phyloP scores from a whole-genome alignment of 768 basidiomycete species.

The Boletus barrowsii region DNA sequence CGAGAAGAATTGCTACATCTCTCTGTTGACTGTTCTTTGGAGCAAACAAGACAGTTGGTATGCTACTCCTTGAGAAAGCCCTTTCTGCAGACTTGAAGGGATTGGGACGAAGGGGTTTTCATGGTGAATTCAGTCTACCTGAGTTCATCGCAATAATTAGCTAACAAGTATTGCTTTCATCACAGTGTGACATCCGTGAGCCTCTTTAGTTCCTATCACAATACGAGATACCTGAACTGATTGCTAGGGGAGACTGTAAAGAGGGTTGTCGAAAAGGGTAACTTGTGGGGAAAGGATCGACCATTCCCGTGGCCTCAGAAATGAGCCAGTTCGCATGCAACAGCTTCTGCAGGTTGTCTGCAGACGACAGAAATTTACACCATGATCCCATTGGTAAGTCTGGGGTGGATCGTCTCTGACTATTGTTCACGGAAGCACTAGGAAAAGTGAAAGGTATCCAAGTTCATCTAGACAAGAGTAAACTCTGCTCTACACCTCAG shows the following conservation, averaged over 20 bases:
- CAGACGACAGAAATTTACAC: background rate
- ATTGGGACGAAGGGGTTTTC: slow-evolving; percentile 75
- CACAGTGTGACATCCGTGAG: slow-evolving; percentile 48
- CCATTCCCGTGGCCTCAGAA: background rate
- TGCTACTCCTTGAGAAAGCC: slow-evolving; percentile 83
- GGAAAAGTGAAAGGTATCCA: slow-evolving; percentile 40
- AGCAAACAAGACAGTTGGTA: slow-evolving; percentile 73
- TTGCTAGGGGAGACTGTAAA: background rate
- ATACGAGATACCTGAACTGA: background rate
- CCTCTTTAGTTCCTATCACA: background rate
- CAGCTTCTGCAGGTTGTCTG: background rate
- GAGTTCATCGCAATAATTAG: background rate
- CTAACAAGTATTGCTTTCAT: background rate
- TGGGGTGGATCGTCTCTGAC: background rate
- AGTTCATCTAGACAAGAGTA: slow-evolving; percentile 60
- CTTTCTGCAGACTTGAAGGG: slow-evolving; percentile 80
- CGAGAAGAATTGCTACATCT: slow-evolving; percentile 64
- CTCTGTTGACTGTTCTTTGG: slow-evolving; percentile 75
- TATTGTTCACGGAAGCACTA: background rate
- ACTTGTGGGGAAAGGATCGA: background rate
- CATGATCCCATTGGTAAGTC: background rate
- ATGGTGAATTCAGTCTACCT: slow-evolving; percentile 44
- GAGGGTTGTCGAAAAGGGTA: background rate
- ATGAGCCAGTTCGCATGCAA: background rate
- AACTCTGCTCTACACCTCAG: background rate